phyloP scores from a whole-genome alignment of 768 basidiomycete species.

The Paxillus rubicundulus region DNA sequence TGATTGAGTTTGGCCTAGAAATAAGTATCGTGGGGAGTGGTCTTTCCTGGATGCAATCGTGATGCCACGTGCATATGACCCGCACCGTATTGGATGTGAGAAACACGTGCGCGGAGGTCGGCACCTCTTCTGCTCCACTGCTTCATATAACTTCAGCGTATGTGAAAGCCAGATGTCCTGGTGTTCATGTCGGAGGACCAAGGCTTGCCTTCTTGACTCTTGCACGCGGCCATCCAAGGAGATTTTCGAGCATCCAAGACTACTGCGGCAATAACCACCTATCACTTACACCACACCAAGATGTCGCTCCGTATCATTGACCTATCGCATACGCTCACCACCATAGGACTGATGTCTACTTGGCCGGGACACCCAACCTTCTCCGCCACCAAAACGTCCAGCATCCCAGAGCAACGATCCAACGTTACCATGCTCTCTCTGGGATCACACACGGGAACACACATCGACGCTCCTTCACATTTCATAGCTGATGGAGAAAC shows the following conservation, averaged over 20 bases:
- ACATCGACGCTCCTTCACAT: conserved; percentile 74
- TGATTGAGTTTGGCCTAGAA: too few relatives aligned
- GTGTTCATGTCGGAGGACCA: background rate
- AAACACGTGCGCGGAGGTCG: background rate
- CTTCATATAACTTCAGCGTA: too few relatives aligned
- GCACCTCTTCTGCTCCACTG: background rate
- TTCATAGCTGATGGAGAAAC: conserved; percentile 53
- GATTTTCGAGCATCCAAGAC: background rate
- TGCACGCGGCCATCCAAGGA: background rate
- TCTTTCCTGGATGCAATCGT: too few relatives aligned
- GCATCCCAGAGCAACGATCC: conserved; percentile 2
- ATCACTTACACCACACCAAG: background rate
- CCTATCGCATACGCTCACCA: conserved; percentile 21
- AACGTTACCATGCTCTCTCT: conserved; percentile 42
- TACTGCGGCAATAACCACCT: background rate
- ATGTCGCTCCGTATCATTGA: conserved; percentile 19
- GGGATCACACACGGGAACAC: conserved; percentile 73
- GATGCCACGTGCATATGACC: background rate
- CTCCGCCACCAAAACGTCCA: conserved; percentile 5
- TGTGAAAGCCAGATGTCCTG: too few relatives aligned
- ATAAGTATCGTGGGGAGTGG: too few relatives aligned
- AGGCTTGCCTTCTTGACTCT: too few relatives aligned
- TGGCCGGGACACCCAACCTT: conserved; percentile 25
- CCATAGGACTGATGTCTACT: conserved; percentile 19
- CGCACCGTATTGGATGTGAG: background rate